Evolutionary conservation across 495 filamentous ascomycete genomes (phyloP).

Genomic region (Penicillium tannophilum): DNA sequence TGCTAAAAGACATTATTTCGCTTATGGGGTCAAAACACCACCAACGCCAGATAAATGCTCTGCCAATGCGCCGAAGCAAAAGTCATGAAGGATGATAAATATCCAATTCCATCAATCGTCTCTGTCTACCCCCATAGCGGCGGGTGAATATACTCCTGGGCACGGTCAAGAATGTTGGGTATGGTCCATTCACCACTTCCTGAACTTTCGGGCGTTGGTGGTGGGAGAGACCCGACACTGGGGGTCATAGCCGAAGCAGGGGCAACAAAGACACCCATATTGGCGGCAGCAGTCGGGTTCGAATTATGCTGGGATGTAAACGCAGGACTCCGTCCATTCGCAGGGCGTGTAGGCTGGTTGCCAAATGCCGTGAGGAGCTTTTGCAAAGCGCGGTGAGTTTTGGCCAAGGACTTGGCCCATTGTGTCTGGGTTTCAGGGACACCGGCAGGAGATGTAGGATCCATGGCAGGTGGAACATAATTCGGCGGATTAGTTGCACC

Average conservation of each 20-base stretch:
- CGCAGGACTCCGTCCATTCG: conserved; percentile 12
- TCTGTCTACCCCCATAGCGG: conserved; percentile 43
- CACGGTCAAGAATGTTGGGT: conserved; percentile 48
- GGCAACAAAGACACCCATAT: conserved; percentile 20
- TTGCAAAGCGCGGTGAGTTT: conserved; percentile 48
- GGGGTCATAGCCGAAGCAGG: conserved; percentile 38
- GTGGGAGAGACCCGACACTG: conserved; percentile 42
- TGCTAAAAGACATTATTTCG: not conserved
- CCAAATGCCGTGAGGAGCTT: conserved; percentile 47
- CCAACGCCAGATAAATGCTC: conserved; percentile 2
- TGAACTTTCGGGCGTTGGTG: conserved; percentile 51
- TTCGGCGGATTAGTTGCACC: conserved; percentile 33
- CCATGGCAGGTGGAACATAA: conserved; percentile 24
- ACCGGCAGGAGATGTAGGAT: conserved; percentile 32
- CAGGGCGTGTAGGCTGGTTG: conserved; percentile 21
- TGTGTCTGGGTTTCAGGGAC: conserved; percentile 43
- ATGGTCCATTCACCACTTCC: conserved; percentile 51
- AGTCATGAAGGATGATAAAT: not conserved
- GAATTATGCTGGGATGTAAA: conserved; percentile 16
- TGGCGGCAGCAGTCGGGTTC: conserved; percentile 10
- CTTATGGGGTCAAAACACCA: not conserved
- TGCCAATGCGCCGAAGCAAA: not conserved
- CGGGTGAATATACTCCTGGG: conserved; percentile 51
- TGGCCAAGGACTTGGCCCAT: conserved; percentile 50
- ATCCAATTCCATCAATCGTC: not conserved